A percentile compares a stretch with the other conserved stretches of the same genome.
These are phyloP conservation scores for Nannochloropsis gaditana DNA, from an alignment of 108 stramenopile genomes.

Conservation along the genomic window DNA sequence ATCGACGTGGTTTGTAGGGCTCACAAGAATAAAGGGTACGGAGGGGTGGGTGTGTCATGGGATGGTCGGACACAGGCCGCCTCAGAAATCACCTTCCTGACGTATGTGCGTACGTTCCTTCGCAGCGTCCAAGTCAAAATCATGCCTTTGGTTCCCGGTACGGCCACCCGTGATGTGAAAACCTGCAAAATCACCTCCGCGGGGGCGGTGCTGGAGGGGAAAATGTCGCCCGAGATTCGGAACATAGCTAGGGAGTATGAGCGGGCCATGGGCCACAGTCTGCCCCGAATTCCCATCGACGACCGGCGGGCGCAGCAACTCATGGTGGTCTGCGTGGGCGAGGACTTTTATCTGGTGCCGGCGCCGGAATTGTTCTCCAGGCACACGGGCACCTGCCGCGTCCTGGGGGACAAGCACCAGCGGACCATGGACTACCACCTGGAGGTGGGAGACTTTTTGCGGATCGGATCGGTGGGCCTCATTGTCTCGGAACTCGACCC, in stretches of 20 bases:
- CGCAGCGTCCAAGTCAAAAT: slow-evolving; percentile 18
- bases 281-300: neutral
- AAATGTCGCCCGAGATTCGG: neutral
- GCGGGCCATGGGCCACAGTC: neutral
- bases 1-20: too few species aligned
- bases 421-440: slow-evolving; percentile 66
- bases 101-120: too few species aligned
- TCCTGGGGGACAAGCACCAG: slow-evolving; percentile 85
- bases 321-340: slow-evolving; percentile 72
- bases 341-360: slow-evolving; percentile 85
- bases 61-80: too few species aligned
- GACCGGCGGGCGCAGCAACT: slow-evolving; percentile 47
- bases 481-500: slow-evolving; percentile 90
- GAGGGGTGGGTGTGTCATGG: too few species aligned
- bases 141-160: neutral
- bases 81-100: too few species aligned
- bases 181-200: neutral
- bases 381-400: slow-evolving; percentile 86
- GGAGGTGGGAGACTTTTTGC: slow-evolving; percentile 81
- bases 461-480: slow-evolving; percentile 87
- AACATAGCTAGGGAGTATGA: neutral
- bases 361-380: slow-evolving; percentile 91
- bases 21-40: too few species aligned
- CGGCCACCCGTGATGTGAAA: neutral
- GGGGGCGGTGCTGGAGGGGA: neutral